Base-by-base conservation (phyloP, 2,329 filamentous ascomycete species). In the Ophiostoma fasciatum region DNA sequence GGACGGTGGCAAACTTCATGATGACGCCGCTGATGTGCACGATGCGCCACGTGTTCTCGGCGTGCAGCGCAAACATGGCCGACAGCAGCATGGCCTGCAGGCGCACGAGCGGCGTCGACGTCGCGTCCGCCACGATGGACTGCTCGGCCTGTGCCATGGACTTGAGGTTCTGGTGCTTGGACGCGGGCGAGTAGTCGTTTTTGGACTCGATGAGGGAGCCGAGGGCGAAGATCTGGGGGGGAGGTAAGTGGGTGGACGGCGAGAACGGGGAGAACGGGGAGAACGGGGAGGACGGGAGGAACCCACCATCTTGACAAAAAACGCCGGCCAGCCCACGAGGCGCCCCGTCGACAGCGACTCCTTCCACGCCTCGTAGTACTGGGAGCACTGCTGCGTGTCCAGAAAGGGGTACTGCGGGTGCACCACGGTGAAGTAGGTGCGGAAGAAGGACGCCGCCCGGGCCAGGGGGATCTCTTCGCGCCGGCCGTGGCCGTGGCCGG, bases 1-100 rank as follows among this genome's bases (percentile, higher is more conserved):
- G 36, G 21, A 41, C 11, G 2, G 28, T 36, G 12, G 39, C 35
- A 33, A 41, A 38, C 13, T 36, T 36, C 25, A 41, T 36, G 9
- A 41, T 33, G 23, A 26, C 35, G 22, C 39, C 36, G 22, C 36
- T 38, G 21, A 41, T 41, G 22, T 41, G 39, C 11, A 23, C 39
- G 2, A 41, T 38, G 14, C 39, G 35, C 36, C 36, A 38, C 5
- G 39, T 41, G 28, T 38, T 41, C 18, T 41, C 36, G 8, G 36
- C 39, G 19, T 41, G 39, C 17, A 41, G 33, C 7, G 39, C 36
- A 33, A 36, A 41, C 33, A 41, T 41, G 32, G 35, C 39, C 11
- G 35, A 41, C 36, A 41, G 23, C 12, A 41, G 26, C 39, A 41
- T 41, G 21, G 39, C 39, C 12, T 41, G 39, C 5, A 41, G 33